A percentile compares a stretch with the other conserved stretches of the same genome.
Evolutionary conservation across 805 yeast genomes (phyloP).

Genomic region (Yarrowia bubula): DNA sequence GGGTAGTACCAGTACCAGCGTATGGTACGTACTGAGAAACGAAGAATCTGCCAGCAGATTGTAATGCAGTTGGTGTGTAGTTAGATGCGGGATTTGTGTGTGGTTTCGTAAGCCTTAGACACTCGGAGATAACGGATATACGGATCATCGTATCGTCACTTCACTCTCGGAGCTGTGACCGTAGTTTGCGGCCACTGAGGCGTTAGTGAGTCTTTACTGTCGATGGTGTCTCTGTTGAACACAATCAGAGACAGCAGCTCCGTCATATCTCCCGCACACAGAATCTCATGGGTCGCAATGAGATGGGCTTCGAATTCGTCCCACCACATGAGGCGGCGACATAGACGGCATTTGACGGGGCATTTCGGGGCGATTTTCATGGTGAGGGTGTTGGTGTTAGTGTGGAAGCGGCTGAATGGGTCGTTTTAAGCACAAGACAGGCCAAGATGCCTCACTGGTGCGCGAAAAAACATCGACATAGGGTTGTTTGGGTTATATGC

Average conservation of each 20-base stretch:
- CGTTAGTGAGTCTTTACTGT: not conserved
- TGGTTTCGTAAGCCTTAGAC: no score
- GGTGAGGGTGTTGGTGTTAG: not conserved
- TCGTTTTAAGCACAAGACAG: not conserved
- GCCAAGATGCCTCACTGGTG: not conserved
- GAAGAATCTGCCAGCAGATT: no score
- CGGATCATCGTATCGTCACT: not conserved
- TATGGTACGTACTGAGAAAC: not conserved
- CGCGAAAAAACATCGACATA: not conserved
- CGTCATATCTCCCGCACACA: conserved; percentile 12
- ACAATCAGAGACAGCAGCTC: conserved; percentile 2
- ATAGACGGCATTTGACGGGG: conserved; percentile 16
- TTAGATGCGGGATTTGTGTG: no score
- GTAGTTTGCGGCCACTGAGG: not conserved
- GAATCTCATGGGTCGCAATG: conserved; percentile 16
- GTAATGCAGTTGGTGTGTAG: no score
- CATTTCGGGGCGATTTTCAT: conserved; percentile 9
- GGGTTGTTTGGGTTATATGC: conserved; percentile 3
- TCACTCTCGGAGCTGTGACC: not conserved
- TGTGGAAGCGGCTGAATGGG: not conserved
- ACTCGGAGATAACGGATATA: no score
- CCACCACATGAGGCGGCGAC: conserved; percentile 22
- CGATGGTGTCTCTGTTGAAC: not conserved
- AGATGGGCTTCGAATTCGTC: conserved; percentile 16
- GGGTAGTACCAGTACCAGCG: no score